phyloP scores from a whole-genome alignment of 2,329 filamentous ascomycete species.

The Hypoxylon sp. region DNA sequence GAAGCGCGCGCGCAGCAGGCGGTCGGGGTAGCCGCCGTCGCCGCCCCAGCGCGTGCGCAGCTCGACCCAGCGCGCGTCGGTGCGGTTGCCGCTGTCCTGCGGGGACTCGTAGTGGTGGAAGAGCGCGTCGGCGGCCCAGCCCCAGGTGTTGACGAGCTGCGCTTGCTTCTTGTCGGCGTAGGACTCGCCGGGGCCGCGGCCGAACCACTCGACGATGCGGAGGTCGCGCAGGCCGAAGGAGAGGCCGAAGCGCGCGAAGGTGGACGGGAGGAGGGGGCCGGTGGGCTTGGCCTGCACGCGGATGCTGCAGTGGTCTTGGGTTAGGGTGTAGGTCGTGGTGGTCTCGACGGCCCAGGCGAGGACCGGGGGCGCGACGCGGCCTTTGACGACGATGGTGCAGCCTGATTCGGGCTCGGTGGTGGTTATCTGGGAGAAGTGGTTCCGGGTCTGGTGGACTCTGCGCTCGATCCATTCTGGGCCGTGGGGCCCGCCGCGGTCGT shows the following conservation, averaged over 20 bases:
- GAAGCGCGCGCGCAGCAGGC: constrained; percentile 60
- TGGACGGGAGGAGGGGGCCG: constrained; percentile 64
- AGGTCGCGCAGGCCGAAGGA: constrained; percentile 59
- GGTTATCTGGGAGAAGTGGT: constrained; percentile 55
- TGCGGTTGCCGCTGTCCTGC: constrained; percentile 75
- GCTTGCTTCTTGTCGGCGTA: constrained; percentile 75
- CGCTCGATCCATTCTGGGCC: constrained; percentile 68
- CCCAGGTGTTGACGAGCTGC: constrained; percentile 69
- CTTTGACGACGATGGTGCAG: constrained; percentile 60
- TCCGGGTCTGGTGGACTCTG: constrained; percentile 60
- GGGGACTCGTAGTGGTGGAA: constrained; percentile 75
- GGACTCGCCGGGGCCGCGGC: constrained; percentile 73
- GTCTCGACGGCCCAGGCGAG: constrained; percentile 70
- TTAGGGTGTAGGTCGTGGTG: constrained; percentile 67
- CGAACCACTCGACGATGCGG: constrained; percentile 69
- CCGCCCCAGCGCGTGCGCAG: constrained; percentile 54
- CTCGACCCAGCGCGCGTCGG: constrained; percentile 71
- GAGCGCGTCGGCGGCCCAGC: constrained; percentile 61
- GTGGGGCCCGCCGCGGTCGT: constrained; percentile 68
- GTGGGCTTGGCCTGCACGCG: constrained; percentile 62
- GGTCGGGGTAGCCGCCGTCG: constrained; percentile 45
- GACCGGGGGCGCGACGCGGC: constrained; percentile 71
- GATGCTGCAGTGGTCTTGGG: constrained; percentile 61
- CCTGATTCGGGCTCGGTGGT: constrained; percentile 50
- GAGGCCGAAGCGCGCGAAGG: constrained; percentile 73